Base-by-base conservation (phyloP, 1,139 yeast genomes). In the Suhomyces choctaworum region DNA sequence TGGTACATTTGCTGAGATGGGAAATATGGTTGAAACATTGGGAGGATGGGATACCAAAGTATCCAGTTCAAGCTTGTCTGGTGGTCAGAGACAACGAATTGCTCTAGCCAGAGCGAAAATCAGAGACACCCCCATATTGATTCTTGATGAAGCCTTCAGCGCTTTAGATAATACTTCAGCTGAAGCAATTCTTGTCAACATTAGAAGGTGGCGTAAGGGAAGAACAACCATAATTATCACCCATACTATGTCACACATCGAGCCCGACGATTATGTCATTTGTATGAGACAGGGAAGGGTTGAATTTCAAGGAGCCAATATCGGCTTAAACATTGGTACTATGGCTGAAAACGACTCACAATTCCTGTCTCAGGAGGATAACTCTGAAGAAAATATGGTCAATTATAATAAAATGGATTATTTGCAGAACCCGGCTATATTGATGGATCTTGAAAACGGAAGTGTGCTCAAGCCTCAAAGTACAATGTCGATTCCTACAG, bases 81-180 rank as follows among this genome's bases (percentile, higher is more conserved):
- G 97, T 4, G 98, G 98, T 0, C 96, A 92, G 56, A 76, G 73
- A 37, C 98, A 92, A 58, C 64, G 90, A 39, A 66, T 92, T 4
- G 83, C 92, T 0, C 54, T 92, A 19, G 96, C 97, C 0, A 71
- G 97, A 39, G 97, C 97, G 0, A 72, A 70, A 42, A 47, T 89
- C 4, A 68, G 88, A 41, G 74, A 90, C 49, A 60, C 94, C 0
- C 84, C 90, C 0, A 72, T 92, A 3, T 62, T 92, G 41, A 74
- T 92, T 9, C 63, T 89, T 19, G 98, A 92, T 61, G 98, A 92
- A 55, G 77, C 95, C 2, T 65, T 87, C 4, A 82, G 92, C 39
- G 96, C 97, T 0, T 60, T 92, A 40, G 97, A 90, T 56, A 56
- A 59, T 3, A 48, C 49, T 1, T 72, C 72, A 29, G 70, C 81